Evolutionary conservation across 768 basidiomycete species (phyloP), one percentile per base, ranked within the genome.

Genomic region (Leccinum barrowsii): DNA sequence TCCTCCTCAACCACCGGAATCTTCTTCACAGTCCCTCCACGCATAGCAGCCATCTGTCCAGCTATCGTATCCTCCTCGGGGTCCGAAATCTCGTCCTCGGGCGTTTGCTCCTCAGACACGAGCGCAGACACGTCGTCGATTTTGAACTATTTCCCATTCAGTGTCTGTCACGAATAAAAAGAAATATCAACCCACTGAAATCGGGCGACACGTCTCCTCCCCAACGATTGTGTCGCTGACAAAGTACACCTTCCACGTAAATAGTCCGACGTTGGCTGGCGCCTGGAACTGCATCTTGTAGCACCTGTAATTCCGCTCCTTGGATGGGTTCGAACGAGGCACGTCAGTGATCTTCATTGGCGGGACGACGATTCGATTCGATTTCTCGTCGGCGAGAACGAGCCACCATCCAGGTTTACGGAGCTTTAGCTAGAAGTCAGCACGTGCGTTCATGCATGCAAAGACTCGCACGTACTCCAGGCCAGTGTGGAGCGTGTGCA

Each of bases 1-100:
- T 69, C 71, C 44, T 82, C 84, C 21, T 67, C 81, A 15, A 59
- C 73, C 26, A 37, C 37, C 17, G 59, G 57, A 21, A 67, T 73
- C 68, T 84, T 87, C 82, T 93, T 97, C 59, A 96, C 92, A 19
- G 82, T 64, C 3, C 87, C 90, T 4, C 95, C 95, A 47, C 90
- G 85, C 92, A 99, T 93, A 47, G 86, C 85, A 5, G 95, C 94
- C 92, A 98, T 96, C 78, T 99, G 97, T 7, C 97, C 97, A 5
- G 94, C 97, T 53, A 98, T 76, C 24, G 89, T 84, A 73, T 98
- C 97, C 73, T 98, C 97, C 30, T 98, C 97, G 0, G 97, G 97
- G 51, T 98, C 97, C 0, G 94, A 97, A 62, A 98, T 99, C 59
- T 97, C 95, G 67, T 98, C 94, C 35, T 96, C 95, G 21, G 76